Conservation (phyloP, 495 filamentous ascomycete species). For the Sordaria brevicollis region DNA sequence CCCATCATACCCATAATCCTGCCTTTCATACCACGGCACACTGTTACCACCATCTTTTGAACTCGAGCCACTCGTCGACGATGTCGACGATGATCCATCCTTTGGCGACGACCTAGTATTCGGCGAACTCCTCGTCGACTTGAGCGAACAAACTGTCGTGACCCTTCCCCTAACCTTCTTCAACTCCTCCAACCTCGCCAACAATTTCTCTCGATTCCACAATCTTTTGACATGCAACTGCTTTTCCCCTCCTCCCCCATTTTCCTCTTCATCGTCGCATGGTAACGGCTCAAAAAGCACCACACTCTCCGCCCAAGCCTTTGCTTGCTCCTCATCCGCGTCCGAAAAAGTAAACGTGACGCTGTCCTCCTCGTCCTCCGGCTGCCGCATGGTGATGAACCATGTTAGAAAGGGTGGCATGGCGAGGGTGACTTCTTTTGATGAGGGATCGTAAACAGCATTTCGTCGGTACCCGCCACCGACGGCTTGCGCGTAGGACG, state of each 20-base stretch:
- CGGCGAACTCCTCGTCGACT: neutral
- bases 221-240: slow-evolving; percentile 20
- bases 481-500: slow-evolving; percentile 5
- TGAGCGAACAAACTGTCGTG: neutral
- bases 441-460: slow-evolving; percentile 7
- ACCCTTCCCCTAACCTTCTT: neutral
- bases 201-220: slow-evolving; percentile 15
- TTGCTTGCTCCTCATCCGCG: slow-evolving; percentile 7
- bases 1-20: neutral
- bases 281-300: slow-evolving; percentile 17
- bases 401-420: slow-evolving; percentile 21
- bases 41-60: no score
- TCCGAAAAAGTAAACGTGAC: slow-evolving; percentile 21
- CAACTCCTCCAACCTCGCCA: slow-evolving; percentile 15
- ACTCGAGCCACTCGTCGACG: neutral
- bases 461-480: slow-evolving; percentile 12
- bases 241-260: no score
- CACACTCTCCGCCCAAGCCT: slow-evolving; percentile 16
- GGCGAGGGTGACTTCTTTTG: slow-evolving; percentile 18
- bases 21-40: neutral
- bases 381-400: slow-evolving; percentile 27
- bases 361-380: slow-evolving; percentile 24
- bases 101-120: neutral
- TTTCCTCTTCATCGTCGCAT: slow-evolving; percentile 1
- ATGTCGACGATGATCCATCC: neutral